Evolutionary conservation across 2,329 filamentous ascomycete species (phyloP).

Genomic region (Aspergillus caelatus): DNA sequence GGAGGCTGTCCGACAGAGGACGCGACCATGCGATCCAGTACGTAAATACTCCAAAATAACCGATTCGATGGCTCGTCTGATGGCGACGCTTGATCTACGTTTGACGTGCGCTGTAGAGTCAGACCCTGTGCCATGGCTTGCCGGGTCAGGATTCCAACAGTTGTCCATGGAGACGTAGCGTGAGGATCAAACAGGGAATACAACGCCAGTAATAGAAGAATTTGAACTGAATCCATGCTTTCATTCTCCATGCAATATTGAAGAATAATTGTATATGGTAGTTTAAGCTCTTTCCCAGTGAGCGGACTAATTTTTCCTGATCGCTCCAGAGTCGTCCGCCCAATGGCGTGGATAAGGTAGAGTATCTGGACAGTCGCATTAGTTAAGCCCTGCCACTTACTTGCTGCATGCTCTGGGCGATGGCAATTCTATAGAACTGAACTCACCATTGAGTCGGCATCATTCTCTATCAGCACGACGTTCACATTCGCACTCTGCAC

Average conservation of each 20-base stretch:
- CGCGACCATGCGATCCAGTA: conserved; percentile 7
- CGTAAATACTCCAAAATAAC: conserved; percentile 9
- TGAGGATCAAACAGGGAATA: neutral
- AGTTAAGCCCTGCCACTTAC: neutral
- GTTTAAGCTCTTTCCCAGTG: neutral
- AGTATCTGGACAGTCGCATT: neutral
- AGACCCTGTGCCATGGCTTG: conserved; percentile 10
- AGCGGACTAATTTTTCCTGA: neutral
- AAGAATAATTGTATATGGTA: neutral
- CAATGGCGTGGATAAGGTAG: neutral
- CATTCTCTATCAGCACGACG: neutral
- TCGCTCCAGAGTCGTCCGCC: neutral
- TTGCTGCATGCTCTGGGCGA: neutral
- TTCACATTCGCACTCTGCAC: neutral
- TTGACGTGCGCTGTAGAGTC: neutral
- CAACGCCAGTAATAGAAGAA: neutral
- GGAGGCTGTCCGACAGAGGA: neutral
- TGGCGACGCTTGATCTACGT: neutral
- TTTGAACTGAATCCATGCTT: neutral
- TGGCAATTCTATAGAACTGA: neutral
- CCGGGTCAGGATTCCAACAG: conserved; percentile 6
- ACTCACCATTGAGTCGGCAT: neutral
- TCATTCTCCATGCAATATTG: neutral
- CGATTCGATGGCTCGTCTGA: neutral
- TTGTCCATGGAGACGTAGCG: conserved; percentile 5